Conservation (phyloP, 2,329 filamentous ascomycete species). For the Nemania abortiva region DNA sequence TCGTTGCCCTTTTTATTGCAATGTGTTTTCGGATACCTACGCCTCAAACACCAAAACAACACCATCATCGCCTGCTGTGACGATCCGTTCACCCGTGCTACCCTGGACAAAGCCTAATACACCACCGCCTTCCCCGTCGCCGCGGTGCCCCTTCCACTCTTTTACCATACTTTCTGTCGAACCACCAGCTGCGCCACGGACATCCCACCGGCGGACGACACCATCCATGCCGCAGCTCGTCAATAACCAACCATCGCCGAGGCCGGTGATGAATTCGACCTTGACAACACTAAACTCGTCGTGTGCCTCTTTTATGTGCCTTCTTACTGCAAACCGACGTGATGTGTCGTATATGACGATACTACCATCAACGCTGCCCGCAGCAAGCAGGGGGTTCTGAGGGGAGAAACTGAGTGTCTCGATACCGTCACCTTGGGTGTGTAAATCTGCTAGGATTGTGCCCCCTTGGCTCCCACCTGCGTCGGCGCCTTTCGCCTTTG, state of each 20-base stretch:
- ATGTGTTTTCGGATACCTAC: constrained; percentile 45
- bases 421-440: constrained; percentile 80
- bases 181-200: constrained; percentile 62
- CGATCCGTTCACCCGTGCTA: constrained; percentile 76
- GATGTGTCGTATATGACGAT: constrained; percentile 90
- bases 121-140: constrained; percentile 87
- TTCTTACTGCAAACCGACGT: constrained; percentile 86
- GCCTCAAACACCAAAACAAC: constrained; percentile 76
- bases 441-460: constrained; percentile 82
- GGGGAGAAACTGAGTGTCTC: constrained; percentile 77
- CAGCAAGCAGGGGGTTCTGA: constrained; percentile 66
- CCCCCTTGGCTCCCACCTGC: constrained; percentile 60
- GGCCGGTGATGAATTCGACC: constrained; percentile 81
- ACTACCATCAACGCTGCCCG: constrained; percentile 77
- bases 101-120: constrained; percentile 92
- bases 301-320: constrained; percentile 85
- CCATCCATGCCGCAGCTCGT: constrained; percentile 95
- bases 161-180: constrained; percentile 77
- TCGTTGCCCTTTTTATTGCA: constrained; percentile 3
- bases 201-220: constrained; percentile 89
- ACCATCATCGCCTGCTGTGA: constrained; percentile 92
- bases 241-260: constrained; percentile 72
- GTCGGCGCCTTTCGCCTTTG: constrained; percentile 55
- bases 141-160: constrained; percentile 91
- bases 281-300: constrained; percentile 92